phyloP scores from a whole-genome alignment of 2,329 filamentous ascomycete genomes.

The Verticillium alfalfae region DNA sequence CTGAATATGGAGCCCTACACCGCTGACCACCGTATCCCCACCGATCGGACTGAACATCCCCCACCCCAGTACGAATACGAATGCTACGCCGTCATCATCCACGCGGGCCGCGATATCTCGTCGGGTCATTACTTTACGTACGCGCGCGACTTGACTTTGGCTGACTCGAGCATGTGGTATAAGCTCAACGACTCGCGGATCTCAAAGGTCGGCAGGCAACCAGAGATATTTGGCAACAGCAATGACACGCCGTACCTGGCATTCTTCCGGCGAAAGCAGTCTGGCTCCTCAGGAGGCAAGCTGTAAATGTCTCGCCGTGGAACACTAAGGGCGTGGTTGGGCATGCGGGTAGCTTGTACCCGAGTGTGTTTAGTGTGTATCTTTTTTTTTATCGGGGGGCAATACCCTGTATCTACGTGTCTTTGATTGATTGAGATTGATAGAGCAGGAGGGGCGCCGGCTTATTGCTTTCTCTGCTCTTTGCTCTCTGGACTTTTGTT shows the following conservation, averaged over 20 bases:
- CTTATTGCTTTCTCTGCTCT: neutral
- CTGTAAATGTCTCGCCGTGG: neutral
- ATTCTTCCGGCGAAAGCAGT: constrained; percentile 35
- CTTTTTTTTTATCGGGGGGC: neutral
- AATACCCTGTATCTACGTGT: neutral
- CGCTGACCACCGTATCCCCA: constrained; percentile 22
- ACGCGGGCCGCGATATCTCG: constrained; percentile 61
- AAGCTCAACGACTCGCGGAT: constrained; percentile 41
- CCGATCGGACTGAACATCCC: constrained; percentile 12
- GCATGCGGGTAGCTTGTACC: no score
- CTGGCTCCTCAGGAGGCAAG: neutral
- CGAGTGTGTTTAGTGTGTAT: neutral
- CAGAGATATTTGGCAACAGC: constrained; percentile 25
- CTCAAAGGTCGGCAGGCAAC: constrained; percentile 20
- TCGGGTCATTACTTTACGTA: constrained; percentile 78
- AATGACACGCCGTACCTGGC: constrained; percentile 40
- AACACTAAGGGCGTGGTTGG: no score
- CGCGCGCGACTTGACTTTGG: constrained; percentile 50
- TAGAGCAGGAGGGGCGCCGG: neutral
- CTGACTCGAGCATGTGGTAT: constrained; percentile 40
- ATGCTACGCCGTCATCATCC: constrained; percentile 78
- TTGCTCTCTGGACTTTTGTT: neutral
- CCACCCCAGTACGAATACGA: constrained; percentile 62
- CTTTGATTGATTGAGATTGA: neutral
- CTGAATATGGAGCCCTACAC: constrained; percentile 47